These are phyloP conservation scores for Blastobotrys illinoisensis DNA, from an alignment of 1,139 yeast species.

Conservation along the genomic window DNA sequence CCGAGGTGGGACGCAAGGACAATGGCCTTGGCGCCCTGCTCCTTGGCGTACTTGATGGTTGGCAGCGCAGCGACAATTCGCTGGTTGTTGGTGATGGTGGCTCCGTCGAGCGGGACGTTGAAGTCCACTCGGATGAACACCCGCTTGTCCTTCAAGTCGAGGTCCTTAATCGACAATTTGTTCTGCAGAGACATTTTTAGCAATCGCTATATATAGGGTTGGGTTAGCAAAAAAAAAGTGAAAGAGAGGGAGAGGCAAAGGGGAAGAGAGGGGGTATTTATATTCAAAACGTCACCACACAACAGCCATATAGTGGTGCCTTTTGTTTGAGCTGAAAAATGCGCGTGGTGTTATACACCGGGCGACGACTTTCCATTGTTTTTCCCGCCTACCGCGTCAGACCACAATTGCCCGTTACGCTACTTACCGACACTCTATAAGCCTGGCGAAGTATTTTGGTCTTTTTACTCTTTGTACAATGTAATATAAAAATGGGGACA, in stretches of 20 bases:
- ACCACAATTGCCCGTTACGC: neutral
- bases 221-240: neutral
- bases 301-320: neutral
- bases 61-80: constrained; percentile 98
- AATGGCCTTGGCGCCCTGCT: constrained; percentile 82
- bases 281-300: neutral
- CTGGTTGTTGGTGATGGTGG: constrained; percentile 95
- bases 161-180: constrained; percentile 87
- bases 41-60: constrained; percentile 87
- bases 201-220: neutral
- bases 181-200: constrained; percentile 75
- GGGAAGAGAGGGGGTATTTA: neutral
- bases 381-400: neutral
- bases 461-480: no score
- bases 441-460: neutral
- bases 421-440: neutral
- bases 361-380: neutral
- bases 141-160: constrained; percentile 78
- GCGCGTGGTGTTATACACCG: neutral
- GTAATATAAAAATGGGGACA: neutral
- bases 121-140: constrained; percentile 95
- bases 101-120: constrained; percentile 96
- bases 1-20: constrained; percentile 94
- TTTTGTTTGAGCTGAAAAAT: neutral
- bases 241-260: neutral